Evolutionary conservation across 1,284 basidiomycete genomes (phyloP).

Genomic region (Tranzscheliella williamsii): DNA sequence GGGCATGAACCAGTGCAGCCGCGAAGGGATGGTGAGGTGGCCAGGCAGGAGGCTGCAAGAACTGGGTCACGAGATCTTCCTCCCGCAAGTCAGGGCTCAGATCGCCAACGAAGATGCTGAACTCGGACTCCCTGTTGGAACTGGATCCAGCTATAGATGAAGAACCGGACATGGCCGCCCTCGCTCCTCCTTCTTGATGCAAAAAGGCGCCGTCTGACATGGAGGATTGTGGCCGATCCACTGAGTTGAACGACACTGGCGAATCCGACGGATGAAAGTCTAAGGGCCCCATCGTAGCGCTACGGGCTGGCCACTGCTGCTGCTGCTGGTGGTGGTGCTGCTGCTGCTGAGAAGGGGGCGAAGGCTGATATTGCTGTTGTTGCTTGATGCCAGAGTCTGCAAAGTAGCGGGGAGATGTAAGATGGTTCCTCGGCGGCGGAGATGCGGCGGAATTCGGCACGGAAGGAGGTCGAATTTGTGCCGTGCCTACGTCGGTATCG

Average conservation of each 20-base stretch:
- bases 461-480: conserved; percentile 16
- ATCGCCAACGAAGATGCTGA: conserved; percentile 53
- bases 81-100: conserved; percentile 51
- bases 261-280: conserved; percentile 23
- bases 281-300: conserved; percentile 26
- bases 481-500: conserved; percentile 14
- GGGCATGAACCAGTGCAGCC: conserved; percentile 45
- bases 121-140: conserved; percentile 32
- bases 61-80: conserved; percentile 52
- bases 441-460: conserved; percentile 25
- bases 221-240: conserved; percentile 36
- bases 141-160: conserved; percentile 14
- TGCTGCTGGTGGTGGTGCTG: conserved; percentile 4
- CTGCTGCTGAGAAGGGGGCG: conserved; percentile 4
- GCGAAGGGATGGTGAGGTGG: conserved; percentile 48
- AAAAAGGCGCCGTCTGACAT: conserved; percentile 22
- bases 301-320: conserved; percentile 10
- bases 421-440: conserved; percentile 25
- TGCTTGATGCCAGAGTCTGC: conserved; percentile 11
- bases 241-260: conserved; percentile 6
- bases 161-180: conserved; percentile 6
- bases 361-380: conserved; percentile 1
- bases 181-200: conserved; percentile 2
- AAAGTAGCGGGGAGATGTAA: conserved; percentile 32
- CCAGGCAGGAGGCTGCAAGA: conserved; percentile 52